Percentiles rank a stretch among this genome's conserved stretches.
Conservation (phyloP, 257 asterid genomes). For the Nicotiana otophora region DNA sequence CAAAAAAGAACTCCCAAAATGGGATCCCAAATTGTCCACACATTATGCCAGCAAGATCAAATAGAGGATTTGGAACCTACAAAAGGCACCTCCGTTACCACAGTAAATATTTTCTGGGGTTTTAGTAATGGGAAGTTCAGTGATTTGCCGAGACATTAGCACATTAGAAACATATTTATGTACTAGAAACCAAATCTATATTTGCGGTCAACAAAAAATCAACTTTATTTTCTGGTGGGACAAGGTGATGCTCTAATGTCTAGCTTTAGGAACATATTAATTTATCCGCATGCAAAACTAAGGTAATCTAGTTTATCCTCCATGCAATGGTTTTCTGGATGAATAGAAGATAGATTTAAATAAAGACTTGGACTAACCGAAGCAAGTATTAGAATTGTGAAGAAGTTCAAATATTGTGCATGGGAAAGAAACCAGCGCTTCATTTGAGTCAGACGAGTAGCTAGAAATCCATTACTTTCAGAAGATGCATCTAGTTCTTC, state of each 20-base stretch:
- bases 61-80: conserved; percentile 90
- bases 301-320: background rate
- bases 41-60: conserved; percentile 98
- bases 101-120: background rate
- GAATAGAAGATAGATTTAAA: conserved; percentile 8
- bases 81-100: background rate
- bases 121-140: background rate
- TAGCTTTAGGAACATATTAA: background rate
- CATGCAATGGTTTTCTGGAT: background rate
- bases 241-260: background rate
- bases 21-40: conserved; percentile 93
- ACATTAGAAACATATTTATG: background rate
- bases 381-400: conserved; percentile 71
- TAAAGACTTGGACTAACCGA: conserved; percentile 47
- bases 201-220: background rate
- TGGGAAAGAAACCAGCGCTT: conserved; percentile 69
- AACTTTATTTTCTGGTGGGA: background rate
- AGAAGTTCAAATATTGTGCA: conserved; percentile 68
- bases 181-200: background rate
- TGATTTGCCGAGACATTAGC: background rate
- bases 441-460: conserved; percentile 34
- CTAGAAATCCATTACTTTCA: conserved; percentile 41
- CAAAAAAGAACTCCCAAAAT: conserved; percentile 84
- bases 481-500: conserved; percentile 47
- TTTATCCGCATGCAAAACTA: background rate